Base-by-base conservation (phyloP, 192 early-diverging fungal genomes). In the Rhizoclosmatium globosum region DNA sequence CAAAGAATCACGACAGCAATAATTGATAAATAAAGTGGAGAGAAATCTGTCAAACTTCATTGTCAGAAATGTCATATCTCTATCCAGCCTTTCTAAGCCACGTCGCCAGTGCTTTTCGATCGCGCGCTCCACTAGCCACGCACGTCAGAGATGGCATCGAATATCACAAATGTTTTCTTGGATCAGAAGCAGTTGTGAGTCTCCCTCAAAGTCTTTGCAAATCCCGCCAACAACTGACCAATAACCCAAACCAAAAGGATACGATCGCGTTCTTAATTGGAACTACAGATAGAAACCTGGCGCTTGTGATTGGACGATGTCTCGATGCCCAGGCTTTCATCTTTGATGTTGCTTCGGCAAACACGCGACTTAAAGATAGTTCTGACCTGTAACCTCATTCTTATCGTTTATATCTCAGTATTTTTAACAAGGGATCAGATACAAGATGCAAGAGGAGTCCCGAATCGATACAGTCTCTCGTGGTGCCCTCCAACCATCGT, bases 271-370 rank as follows among this genome's bases (percentile, higher is more conserved):
- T 83, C 7, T 91, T 97, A 47, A 94, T 96, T 79, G 89, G 90
- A 71, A 93, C 95, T 2, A 91, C 88, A 3, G 95, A 99, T 75
- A 89, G 96, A 67, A 95, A 97, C 74, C 83, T 96, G 62, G 94
- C 95, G 3, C 82, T 98, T 41, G 86, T 96, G 7, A 82, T 97
- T 17, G 97, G 97, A 21, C 89, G 96, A 19, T 93, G 96, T 17
- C 83, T 99, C 69, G 95, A 95, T 79, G 89, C 92, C 59, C 97
- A 99, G 84, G 90, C 89, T 48, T 91, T 98, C 71, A 96, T 99
- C 84, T 93, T 96, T 80, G 95, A 99, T 82, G 95, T 98, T 15
- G 92, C 87, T 4, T 96, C 94, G 81, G 92, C 92, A 53, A 93
- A 94, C 83, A 87, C 94, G 4, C 89, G 98, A 64, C 92, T 95